Evolutionary conservation across 2,329 filamentous ascomycete genomes (phyloP), one percentile per base, ranked within the genome.

Genomic region (Exophiala sideris): DNA sequence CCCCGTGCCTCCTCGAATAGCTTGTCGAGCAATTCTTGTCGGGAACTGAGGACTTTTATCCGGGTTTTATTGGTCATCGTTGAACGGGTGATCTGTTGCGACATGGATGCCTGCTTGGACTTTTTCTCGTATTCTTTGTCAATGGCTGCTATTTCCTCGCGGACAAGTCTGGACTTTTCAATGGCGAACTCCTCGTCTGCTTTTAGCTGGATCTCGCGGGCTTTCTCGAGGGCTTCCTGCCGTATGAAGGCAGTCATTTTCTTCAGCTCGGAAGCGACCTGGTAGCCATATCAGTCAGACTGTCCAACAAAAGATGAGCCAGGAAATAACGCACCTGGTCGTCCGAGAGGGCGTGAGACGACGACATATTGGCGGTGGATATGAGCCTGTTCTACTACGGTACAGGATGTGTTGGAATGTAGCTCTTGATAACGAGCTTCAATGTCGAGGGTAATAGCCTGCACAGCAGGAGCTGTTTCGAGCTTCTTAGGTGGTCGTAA

Each of bases 161-260:
- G 92, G 66, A 97, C 94, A 47, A 99, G 89, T 81, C 96, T 96
- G 67, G 91, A 94, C 79, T 99, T 99, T 73, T 99, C 94, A 71
- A 96, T 97, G 71, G 90, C 89, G 76, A 97, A 97, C 76, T 99
- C 94, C 75, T 97, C 91, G 79, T 97, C 91, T 73, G 94, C 94
- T 78, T 97, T 97, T 78, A 97, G 87, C 70, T 94, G 85, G 75
- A 99, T 97, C 76, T 99, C 94, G 71, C 88, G 88, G 67, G 91
- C 91, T 77, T 99, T 99, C 73, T 99, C 94, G 69, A 88, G 83
- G 56, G 94, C 94, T 79, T 99, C 94, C 78, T 97, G 94, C 75
- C 91, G 89, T 85, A 99, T 99, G 84, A 99, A 99, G 71, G 91
- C 92, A 57, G 94, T 97, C 94, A 99, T 99, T 84, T 99, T 99